Conservation (phyloP, 768 basidiomycete genomes). For the Mycena rosella region DNA sequence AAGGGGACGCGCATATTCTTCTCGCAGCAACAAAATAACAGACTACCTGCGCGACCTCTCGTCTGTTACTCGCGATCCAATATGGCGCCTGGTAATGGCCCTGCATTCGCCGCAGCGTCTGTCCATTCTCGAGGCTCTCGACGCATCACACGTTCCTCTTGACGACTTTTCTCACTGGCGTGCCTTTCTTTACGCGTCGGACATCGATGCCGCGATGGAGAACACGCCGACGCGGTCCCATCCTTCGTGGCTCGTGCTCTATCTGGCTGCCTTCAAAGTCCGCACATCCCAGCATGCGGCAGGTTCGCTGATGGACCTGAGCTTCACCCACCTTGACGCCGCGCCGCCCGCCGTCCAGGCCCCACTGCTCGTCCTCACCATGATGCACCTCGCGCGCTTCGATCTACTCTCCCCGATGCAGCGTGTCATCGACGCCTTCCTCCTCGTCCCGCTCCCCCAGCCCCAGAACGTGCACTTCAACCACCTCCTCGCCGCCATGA, state of each 20-base stretch:
- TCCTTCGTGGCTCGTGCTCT: constrained; percentile 70
- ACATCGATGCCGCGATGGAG: constrained; percentile 44
- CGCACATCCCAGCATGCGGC: constrained; percentile 59
- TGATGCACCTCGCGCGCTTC: constrained; percentile 63
- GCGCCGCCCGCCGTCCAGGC: constrained; percentile 51
- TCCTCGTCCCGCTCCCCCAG: constrained; percentile 49
- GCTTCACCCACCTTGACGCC: constrained; percentile 52
- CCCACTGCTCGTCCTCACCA: constrained; percentile 59
- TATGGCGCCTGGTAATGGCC: constrained; percentile 57
- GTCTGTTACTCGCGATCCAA: constrained; percentile 49
- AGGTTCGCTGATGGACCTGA: constrained; percentile 57
- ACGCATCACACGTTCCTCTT: constrained; percentile 47
- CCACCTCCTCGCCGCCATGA: constrained; percentile 64
- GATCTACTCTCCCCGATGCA: constrained; percentile 62
- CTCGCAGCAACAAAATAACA: constrained; percentile 43
- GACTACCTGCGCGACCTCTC: constrained; percentile 52
- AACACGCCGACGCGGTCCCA: constrained; percentile 20
- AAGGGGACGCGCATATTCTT: constrained; percentile 26
- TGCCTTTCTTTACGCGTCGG: constrained; percentile 47
- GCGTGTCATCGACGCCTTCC: constrained; percentile 57
- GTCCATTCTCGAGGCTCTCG: constrained; percentile 47
- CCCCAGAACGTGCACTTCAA: constrained; percentile 58
- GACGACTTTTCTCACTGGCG: constrained; percentile 58
- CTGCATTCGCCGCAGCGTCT: constrained; percentile 46
- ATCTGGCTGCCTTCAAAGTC: constrained; percentile 61